phyloP scores from a whole-genome alignment of 495 filamentous ascomycete genomes.

The Pseudevernia furfuracea region DNA sequence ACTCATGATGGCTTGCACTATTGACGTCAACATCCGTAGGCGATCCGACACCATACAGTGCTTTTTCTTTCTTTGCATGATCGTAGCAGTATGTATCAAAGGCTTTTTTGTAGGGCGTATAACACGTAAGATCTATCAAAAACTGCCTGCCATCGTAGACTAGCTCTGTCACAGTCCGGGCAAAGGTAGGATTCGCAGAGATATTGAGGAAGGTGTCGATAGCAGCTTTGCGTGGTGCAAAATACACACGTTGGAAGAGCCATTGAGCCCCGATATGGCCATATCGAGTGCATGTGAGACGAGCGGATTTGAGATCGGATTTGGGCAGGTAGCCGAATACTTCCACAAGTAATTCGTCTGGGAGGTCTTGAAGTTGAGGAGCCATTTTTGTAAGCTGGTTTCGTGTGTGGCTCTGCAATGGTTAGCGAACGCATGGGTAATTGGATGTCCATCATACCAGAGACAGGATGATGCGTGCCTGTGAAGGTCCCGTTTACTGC shows the following conservation, averaged over 20 bases:
- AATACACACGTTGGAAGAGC: constrained; percentile 3
- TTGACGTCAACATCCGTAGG: neutral
- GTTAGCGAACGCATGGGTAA: neutral
- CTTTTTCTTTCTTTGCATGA: neutral
- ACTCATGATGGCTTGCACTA: neutral
- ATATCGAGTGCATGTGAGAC: neutral
- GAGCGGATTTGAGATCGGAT: neutral
- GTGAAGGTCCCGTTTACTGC: neutral
- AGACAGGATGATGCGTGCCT: neutral
- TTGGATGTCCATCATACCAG: neutral
- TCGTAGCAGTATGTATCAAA: neutral
- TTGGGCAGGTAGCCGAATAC: neutral
- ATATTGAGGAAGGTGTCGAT: neutral
- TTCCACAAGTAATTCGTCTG: neutral
- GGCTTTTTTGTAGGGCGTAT: neutral
- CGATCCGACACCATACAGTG: neutral
- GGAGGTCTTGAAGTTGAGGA: neutral
- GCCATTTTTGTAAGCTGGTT: neutral
- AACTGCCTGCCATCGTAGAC: neutral
- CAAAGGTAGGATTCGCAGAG: neutral
- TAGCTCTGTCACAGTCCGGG: neutral
- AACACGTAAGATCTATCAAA: neutral
- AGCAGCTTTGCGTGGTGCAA: neutral
- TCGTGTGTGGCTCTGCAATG: neutral
- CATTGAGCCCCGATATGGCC: neutral